Evolutionary conservation across 495 filamentous ascomycete species (phyloP).

Genomic region (Talaromyces liani): DNA sequence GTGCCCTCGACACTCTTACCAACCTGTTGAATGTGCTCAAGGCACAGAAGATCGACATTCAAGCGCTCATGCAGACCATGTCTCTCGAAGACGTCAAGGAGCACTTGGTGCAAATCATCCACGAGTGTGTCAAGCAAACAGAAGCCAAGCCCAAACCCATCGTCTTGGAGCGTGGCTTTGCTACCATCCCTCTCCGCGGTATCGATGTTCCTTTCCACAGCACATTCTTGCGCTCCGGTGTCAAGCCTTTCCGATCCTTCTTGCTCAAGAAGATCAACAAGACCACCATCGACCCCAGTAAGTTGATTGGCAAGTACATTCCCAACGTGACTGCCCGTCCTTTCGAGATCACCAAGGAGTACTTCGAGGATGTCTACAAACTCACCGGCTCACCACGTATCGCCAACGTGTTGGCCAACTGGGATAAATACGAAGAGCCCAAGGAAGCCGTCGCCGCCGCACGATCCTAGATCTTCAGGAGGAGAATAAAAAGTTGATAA

Average conservation of each 20-base stretch:
- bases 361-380: conserved; percentile 96
- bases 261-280: conserved; percentile 99
- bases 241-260: conserved; percentile 97
- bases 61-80: conserved; percentile 77
- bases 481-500: conserved; percentile 14
- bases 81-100: conserved; percentile 76
- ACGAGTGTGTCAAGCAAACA: conserved; percentile 75
- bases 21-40: conserved; percentile 92
- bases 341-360: conserved; percentile 94
- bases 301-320: conserved; percentile 96
- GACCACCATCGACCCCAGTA: conserved; percentile 92
- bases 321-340: conserved; percentile 95
- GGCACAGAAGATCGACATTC: conserved; percentile 91
- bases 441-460: conserved; percentile 17
- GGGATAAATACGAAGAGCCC: conserved; percentile 57
- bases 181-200: conserved; percentile 90
- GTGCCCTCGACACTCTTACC: conserved; percentile 89
- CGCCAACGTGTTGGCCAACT: conserved; percentile 80
- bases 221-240: conserved; percentile 92
- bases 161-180: conserved; percentile 86
- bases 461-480: conserved; percentile 10
- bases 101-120: conserved; percentile 79
- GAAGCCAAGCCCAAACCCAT: conserved; percentile 81
- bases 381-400: conserved; percentile 92
- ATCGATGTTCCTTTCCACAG: conserved; percentile 99